phyloP scores from a whole-genome alignment of 805 yeast species.

The Metschnikowia baotianmanensis region DNA sequence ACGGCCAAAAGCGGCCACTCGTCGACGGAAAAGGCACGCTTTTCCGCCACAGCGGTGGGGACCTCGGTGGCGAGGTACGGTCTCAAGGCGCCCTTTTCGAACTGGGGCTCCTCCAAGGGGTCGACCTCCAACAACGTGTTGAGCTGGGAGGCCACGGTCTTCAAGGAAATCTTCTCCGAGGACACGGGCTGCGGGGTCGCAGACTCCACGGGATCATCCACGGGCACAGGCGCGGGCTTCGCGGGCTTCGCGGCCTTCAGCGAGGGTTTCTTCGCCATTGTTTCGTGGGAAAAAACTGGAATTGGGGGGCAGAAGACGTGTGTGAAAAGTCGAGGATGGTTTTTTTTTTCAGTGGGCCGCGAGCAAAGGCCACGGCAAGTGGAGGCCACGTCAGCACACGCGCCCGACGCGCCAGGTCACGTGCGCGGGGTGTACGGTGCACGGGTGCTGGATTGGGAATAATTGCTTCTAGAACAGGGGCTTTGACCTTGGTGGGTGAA shows the following conservation, averaged over 20 bases:
- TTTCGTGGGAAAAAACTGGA: not conserved
- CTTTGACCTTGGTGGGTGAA: too few species aligned
- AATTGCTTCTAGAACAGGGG: too few species aligned
- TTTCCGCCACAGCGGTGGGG: slow-evolving; percentile 32
- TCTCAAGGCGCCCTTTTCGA: slow-evolving; percentile 50
- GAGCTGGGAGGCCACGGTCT: not conserved
- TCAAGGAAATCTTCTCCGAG: not conserved
- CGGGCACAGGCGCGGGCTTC: too few species aligned
- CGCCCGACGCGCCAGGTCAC: not conserved
- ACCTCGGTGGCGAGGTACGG: slow-evolving; percentile 55
- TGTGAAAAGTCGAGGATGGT: not conserved
- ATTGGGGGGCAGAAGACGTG: not conserved
- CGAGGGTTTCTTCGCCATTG: slow-evolving; percentile 19
- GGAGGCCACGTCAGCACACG: not conserved
- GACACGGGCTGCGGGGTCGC: slow-evolving; percentile 4
- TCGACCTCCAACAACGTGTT: slow-evolving; percentile 32
- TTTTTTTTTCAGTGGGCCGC: not conserved
- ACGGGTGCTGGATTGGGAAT: too few species aligned
- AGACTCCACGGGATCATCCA: too few species aligned
- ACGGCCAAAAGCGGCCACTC: slow-evolving; percentile 32
- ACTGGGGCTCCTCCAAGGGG: slow-evolving; percentile 35
- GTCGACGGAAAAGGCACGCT: slow-evolving; percentile 17
- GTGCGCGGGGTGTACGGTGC: too few species aligned
- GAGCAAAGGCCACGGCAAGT: not conserved
- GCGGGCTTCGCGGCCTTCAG: slow-evolving; percentile 10